Evolutionary conservation across 768 basidiomycete species (phyloP).

Genomic region (Hemileccinum impolitum): DNA sequence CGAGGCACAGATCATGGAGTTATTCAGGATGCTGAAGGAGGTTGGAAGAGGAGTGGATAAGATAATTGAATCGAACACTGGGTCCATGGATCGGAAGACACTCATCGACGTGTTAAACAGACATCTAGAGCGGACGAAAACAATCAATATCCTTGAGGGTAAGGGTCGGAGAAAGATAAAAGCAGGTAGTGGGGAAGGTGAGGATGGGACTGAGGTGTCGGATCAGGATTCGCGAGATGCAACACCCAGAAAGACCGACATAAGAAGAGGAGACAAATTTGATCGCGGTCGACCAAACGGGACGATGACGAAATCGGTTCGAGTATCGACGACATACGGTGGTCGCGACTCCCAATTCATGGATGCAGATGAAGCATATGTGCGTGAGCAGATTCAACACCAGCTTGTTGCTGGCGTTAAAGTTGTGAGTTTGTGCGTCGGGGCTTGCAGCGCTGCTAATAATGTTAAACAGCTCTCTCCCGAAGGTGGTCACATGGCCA

Average conservation of each 20-base stretch:
- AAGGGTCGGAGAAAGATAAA: conserved; percentile 35
- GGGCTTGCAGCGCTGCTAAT: conserved; percentile 6
- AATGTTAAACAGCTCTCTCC: conserved; percentile 53
- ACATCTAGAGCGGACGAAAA: conserved; percentile 79
- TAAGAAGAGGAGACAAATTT: conserved; percentile 35
- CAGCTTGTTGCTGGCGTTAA: conserved; percentile 74
- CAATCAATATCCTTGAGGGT: conserved; percentile 84
- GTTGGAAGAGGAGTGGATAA: conserved; percentile 73
- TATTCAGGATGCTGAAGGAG: conserved; percentile 92
- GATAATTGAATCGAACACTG: conserved; percentile 60
- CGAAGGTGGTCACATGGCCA: conserved; percentile 54
- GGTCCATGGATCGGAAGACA: conserved; percentile 72
- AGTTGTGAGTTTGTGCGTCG: conserved; percentile 45
- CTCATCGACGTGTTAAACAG: conserved; percentile 79
- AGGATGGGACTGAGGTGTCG: conserved; percentile 35
- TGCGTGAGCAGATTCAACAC: conserved; percentile 84
- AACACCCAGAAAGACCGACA: conserved; percentile 55
- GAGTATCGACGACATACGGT: conserved; percentile 40
- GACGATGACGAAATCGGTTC: conserved; percentile 27
- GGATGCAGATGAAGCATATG: conserved; percentile 83
- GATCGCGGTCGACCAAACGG: conserved; percentile 29
- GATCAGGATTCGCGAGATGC: conserved; percentile 51
- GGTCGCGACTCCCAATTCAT: conserved; percentile 79
- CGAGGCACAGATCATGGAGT: conserved; percentile 88
- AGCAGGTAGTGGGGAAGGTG: conserved; percentile 31